phyloP scores from a whole-genome alignment of 2,329 filamentous ascomycete genomes.

The Ceratocystis diversiconidia region DNA sequence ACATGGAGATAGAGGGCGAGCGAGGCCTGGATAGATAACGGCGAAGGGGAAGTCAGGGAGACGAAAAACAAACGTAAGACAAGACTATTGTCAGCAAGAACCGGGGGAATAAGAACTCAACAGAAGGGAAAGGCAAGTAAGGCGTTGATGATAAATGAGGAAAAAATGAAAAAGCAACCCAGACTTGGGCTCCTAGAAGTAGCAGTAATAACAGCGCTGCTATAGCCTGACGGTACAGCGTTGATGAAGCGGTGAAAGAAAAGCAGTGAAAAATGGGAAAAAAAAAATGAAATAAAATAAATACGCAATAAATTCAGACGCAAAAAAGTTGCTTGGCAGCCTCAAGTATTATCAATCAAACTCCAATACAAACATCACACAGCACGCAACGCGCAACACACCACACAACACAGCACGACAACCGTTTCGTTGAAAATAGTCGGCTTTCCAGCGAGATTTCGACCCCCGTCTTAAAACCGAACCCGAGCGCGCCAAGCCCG shows the following conservation, averaged over 20 bases:
- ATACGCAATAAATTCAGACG: neutral
- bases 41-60: neutral
- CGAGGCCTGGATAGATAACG: neutral
- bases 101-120: neutral
- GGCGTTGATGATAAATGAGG: neutral
- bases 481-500: neutral
- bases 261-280: neutral
- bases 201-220: neutral
- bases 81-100: neutral
- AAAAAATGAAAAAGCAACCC: neutral
- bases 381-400: neutral
- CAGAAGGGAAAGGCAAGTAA: neutral
- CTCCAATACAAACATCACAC: neutral
- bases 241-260: neutral
- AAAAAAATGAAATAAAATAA: neutral
- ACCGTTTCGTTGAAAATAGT: no score
- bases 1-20: neutral
- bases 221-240: neutral
- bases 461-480: neutral
- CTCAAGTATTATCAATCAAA: neutral
- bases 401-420: no score
- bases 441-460: neutral
- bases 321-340: neutral
- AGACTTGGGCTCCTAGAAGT: neutral
- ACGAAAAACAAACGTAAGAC: neutral